Percentiles rank a stretch among this genome's conserved stretches.
These are phyloP conservation scores for Stagonosporopsis cucurbitacearum DNA, from an alignment of 2,329 filamentous ascomycete genomes.

Conservation along the genomic window DNA sequence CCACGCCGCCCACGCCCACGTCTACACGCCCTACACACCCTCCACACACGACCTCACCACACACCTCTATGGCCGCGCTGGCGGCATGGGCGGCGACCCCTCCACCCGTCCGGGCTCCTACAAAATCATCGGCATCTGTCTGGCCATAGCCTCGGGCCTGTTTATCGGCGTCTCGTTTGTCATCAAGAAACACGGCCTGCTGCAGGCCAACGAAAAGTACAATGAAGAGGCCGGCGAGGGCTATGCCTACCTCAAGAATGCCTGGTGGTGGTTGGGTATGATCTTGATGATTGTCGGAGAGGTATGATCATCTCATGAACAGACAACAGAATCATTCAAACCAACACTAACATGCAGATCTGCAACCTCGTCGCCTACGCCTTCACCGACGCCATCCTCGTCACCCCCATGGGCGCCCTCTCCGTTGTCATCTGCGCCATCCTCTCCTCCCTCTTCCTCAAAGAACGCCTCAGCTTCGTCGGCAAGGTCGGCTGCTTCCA, in stretches of 20 bases:
- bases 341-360: slow-evolving; percentile 50
- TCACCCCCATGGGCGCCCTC: slow-evolving; percentile 88
- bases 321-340: background rate
- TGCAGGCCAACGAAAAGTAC: slow-evolving; percentile 95
- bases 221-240: slow-evolving; percentile 94
- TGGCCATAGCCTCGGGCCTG: slow-evolving; percentile 84
- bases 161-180: slow-evolving; percentile 97
- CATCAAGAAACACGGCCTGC: slow-evolving; percentile 88
- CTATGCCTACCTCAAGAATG: slow-evolving; percentile 95
- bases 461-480: slow-evolving; percentile 92
- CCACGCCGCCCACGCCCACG: too few species aligned
- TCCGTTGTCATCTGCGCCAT: slow-evolving; percentile 92
- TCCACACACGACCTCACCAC: slow-evolving; percentile 38
- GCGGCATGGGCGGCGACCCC: slow-evolving; percentile 39
- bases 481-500: slow-evolving; percentile 96
- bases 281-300: slow-evolving; percentile 95
- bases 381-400: slow-evolving; percentile 94
- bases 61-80: slow-evolving; percentile 56
- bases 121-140: slow-evolving; percentile 84
- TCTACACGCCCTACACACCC: slow-evolving; percentile 4
- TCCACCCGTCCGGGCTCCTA: slow-evolving; percentile 64
- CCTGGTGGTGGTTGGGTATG: slow-evolving; percentile 96
- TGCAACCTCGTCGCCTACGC: slow-evolving; percentile 98
- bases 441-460: slow-evolving; percentile 91
- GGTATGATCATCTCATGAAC: too few species aligned